Base-by-base conservation (phyloP, 208 protist genomes). In the Crithidia brevicula region DNA sequence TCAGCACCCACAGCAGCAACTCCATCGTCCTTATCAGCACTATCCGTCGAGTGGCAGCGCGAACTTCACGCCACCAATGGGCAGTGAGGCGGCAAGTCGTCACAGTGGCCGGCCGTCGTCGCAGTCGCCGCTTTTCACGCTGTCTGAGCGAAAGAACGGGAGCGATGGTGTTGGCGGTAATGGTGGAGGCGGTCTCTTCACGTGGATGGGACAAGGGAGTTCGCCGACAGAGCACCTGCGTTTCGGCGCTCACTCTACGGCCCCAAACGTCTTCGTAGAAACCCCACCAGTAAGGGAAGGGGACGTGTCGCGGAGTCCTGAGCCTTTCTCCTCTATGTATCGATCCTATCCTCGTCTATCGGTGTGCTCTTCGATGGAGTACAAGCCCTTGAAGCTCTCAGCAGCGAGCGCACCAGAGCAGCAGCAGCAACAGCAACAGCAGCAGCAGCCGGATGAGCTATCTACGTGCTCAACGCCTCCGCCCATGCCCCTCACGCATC, bases 381-480 rank as follows among this genome's bases (percentile, higher is more conserved):
- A 18, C 28, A 43, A 33, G 58, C 58, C 58, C 28, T n/a, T 63
- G 8, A 33, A n/a, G n/a, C n/a, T n/a, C n/a, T n/a, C n/a, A n/a
- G n/a, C n/a, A n/a, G n/a, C n/a, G n/a, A n/a, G n/a, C n/a, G n/a
- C n/a, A n/a, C n/a, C n/a, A n/a, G n/a, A n/a, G n/a, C n/a, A n/a
- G n/a, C n/a, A n/a, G n/a, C n/a, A n/a, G n/a, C n/a, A n/a, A n/a
- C n/a, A n/a, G n/a, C n/a, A n/a, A n/a, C n/a, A n/a, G n/a, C n/a
- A n/a, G n/a, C n/a, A 25, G 45, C 34, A 33, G 40, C 51, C 4
- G 56, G 33, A 5, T 23, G 16, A 8, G 16, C 31, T 47, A 8
- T 62, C 56, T 4, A 50, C 56, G 8, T 63, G 40, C 58, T 63
- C 58, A 1, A 63, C 58, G 0, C 58, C 58, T 4, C 58, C 58